Evolutionary conservation across 139 green algal species (phyloP).

Genomic region (Micromonas pusilla): DNA sequence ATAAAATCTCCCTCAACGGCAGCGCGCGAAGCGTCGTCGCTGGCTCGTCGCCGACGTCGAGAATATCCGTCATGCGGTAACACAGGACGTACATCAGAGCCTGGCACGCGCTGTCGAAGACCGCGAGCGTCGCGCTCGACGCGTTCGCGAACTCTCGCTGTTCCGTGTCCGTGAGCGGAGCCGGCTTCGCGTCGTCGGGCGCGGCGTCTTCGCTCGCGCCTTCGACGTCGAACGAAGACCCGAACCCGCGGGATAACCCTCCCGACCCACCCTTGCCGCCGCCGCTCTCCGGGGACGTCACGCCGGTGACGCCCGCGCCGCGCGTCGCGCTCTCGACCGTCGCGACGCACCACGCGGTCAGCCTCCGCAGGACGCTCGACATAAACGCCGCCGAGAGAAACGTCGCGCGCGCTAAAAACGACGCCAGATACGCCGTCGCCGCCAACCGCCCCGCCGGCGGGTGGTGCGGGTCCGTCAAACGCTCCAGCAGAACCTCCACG

Average conservation of each 20-base stretch:
- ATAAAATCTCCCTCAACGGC: conserved; percentile 16
- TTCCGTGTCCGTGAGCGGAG: not conserved
- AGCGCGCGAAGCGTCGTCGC: not conserved
- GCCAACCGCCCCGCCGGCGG: conserved; percentile 53
- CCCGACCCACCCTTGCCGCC: too few species aligned
- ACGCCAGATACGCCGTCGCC: conserved; percentile 67
- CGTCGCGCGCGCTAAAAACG: conserved; percentile 67
- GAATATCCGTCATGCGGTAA: conserved; percentile 69
- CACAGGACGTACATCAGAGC: conserved; percentile 79
- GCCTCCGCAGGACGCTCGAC: conserved; percentile 38
- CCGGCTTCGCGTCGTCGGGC: not conserved
- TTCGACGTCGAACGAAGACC: not conserved
- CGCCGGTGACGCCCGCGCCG: not conserved
- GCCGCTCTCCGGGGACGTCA: not conserved
- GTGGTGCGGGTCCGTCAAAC: conserved; percentile 47
- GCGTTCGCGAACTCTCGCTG: not conserved
- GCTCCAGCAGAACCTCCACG: conserved; percentile 26
- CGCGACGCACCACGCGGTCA: not conserved
- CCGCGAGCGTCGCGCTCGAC: conserved; percentile 18
- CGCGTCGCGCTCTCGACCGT: not conserved
- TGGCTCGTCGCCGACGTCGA: conserved; percentile 3
- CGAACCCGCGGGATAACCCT: not conserved
- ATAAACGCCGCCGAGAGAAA: conserved; percentile 50
- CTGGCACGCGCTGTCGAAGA: conserved; percentile 68
- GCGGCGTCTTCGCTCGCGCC: not conserved